Evolutionary conservation across 1,284 basidiomycete species (phyloP).

Genomic region (Ganoderma sinense): DNA sequence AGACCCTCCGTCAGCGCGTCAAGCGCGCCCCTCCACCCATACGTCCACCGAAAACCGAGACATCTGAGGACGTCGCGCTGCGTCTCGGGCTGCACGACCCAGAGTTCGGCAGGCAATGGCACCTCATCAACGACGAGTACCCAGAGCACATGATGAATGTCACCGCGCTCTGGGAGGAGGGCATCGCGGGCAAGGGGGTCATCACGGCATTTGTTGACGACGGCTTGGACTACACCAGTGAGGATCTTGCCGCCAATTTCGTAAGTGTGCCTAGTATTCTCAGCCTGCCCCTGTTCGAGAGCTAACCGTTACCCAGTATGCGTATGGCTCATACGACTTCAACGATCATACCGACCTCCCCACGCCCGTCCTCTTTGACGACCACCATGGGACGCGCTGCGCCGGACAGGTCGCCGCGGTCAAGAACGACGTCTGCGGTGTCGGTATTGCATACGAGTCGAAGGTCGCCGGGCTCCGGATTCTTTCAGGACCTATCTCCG

Average conservation of each 20-base stretch:
- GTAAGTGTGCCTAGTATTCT: conserved; percentile 57
- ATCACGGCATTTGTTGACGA: conserved; percentile 95
- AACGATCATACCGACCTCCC: conserved; percentile 93
- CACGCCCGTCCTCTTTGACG: conserved; percentile 88
- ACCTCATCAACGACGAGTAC: conserved; percentile 81
- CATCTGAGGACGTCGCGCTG: conserved; percentile 60
- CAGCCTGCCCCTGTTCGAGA: background rate
- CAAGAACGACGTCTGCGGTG: conserved; percentile 95
- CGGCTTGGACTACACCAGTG: conserved; percentile 90
- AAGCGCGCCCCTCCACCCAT: conserved; percentile 76
- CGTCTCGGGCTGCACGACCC: conserved; percentile 87
- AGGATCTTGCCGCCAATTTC: conserved; percentile 91
- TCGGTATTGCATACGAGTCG: conserved; percentile 93
- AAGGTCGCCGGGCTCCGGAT: conserved; percentile 96
- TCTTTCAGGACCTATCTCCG: conserved; percentile 95
- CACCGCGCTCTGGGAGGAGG: conserved; percentile 85
- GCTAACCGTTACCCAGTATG: conserved; percentile 61
- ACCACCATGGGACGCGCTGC: conserved; percentile 98
- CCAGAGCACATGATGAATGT: conserved; percentile 88
- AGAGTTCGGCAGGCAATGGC: conserved; percentile 92
- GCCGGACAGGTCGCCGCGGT: conserved; percentile 97
- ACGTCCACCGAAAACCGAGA: conserved; percentile 38
- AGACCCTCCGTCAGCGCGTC: conserved; percentile 66
- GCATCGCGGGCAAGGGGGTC: conserved; percentile 87
- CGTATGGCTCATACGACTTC: conserved; percentile 94